Base-by-base conservation (phyloP, 768 basidiomycete species). In the Mycena capillaripes region DNA sequence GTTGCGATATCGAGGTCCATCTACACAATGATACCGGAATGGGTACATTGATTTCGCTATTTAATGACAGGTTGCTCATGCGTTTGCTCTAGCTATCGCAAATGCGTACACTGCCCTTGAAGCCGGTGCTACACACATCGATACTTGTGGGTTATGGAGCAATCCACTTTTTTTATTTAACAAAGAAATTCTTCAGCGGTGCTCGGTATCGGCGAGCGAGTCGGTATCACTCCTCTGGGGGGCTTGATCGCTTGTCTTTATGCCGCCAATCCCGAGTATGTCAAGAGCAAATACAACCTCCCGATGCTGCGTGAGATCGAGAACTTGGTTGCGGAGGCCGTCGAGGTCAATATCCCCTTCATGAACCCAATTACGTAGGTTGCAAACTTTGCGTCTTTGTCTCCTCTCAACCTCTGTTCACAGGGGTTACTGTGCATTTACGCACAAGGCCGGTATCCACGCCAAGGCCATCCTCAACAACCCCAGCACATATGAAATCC, bases 401-500 rank as follows among this genome's bases (percentile, higher is more conserved):
- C 29, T 19, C 58, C 27, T 29, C 44, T 66, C 11, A 64, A 69
- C 53, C n/a, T 10, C 9, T 38, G 10, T 48, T 56, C 66, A 73
- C 75, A 98, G 97, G 66, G 98, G 98, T 19, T 99, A 98, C 85
- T 99, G 98, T 80, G 98, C 98, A 4, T 99, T 99, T 87, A 99
- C 98, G 30, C 98, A 99, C 92, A 99, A 99, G 92, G 98, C 98
- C 25, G 98, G 98, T 81, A 99, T 99, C 75, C 98, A 99, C 84
- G 98, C 98, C 85, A 99, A 99, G 89, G 98, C 98, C 44, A 99
- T 99, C 83, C 91, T 97, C 74, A 98, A 98, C 87, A 99, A 99
- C 89, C 98, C 98, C 2, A 95, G 94, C 78, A 99, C 98, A 12
- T 99, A 99, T 84, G 97, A 99, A 85, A 98, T 98, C 82, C 90